phyloP scores from a whole-genome alignment of 495 filamentous ascomycete genomes.

The Penicillium salamii region DNA sequence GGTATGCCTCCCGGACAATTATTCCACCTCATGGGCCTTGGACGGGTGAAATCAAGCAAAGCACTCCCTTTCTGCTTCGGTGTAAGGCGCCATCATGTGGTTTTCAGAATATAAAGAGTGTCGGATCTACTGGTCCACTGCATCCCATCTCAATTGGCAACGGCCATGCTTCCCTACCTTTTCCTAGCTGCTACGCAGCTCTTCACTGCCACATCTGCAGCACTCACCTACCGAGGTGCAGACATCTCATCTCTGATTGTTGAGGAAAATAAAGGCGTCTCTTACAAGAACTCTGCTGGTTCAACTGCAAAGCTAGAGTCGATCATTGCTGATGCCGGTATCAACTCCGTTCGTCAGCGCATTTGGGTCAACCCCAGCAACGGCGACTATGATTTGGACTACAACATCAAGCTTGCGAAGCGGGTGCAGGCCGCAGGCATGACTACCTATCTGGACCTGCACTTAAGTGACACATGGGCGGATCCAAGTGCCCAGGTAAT shows the following conservation, averaged over 20 bases:
- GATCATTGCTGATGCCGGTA: constrained; percentile 60
- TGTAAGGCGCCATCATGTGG: no score
- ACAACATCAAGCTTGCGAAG: constrained; percentile 64
- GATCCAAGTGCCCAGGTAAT: constrained; percentile 44
- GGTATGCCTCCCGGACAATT: not conserved
- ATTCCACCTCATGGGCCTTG: not conserved
- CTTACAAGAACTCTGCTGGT: constrained; percentile 57
- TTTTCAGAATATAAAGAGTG: no score
- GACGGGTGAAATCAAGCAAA: no score
- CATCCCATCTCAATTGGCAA: not conserved
- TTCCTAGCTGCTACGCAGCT: constrained; percentile 22
- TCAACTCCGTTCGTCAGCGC: constrained; percentile 70
- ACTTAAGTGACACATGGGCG: constrained; percentile 67
- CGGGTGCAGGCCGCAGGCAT: constrained; percentile 63
- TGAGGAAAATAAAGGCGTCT: constrained; percentile 58
- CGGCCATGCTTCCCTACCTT: constrained; percentile 19
- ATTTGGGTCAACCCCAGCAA: constrained; percentile 69
- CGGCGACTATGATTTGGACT: constrained; percentile 64
- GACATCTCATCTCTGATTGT: constrained; percentile 71
- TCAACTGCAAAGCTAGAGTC: constrained; percentile 54
- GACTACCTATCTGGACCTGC: constrained; percentile 65
- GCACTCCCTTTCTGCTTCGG: no score
- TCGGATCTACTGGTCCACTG: no score
- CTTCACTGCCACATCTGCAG: constrained; percentile 31
- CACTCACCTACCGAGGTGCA: constrained; percentile 62